Base-by-base conservation (phyloP, 306 rosid species). In the Myrica gale region DNA sequence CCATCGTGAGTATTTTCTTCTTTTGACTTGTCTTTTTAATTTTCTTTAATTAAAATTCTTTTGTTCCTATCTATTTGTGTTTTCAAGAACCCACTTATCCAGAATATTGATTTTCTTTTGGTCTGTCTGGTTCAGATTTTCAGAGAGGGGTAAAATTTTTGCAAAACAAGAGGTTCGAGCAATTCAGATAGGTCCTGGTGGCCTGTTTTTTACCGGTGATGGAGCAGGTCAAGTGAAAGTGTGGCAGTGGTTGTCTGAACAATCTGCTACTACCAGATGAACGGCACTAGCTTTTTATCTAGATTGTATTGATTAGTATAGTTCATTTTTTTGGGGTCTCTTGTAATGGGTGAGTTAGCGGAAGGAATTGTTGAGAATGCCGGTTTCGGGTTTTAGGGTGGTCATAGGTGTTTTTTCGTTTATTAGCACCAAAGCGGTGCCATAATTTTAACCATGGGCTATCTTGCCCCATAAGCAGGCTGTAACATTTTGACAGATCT, bases 171-270 rank as follows among this genome's bases (percentile, higher is more conserved):
- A 95, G 78, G 90, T 88, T 13, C 84, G 97, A 76, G 90, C 97
- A 23, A 89, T 95, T 58, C 93, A 95, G 81, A 50, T 50, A 1
- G 98, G 98, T 54, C 98, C 98, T 0, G 84, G 91, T 20, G 88
- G 92, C 82, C 72, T 95, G 67, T 92, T 95, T 88, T 95, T 95
- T 84, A 92, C 98, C 0, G 98, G 97, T 32, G 97, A 92, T 47
- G 98, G 92, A 79, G 86, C 97, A 1, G 98, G 98, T 51, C 86
- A 86, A 87, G 96, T 95, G 63, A 89, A 75, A 87, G 97, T 95
- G 71, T 95, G 98, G 98, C 87, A 85, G 60, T 90, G 92, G 97
- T 67, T 44, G 74, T 37, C 85, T 0, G 95, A 89, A 47, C 60
- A 85, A 63, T 67, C 85, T 58, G 23, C 81, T 62, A 63, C 79